Evolutionary conservation across 257 asterid species (phyloP), one percentile per base, ranked within the genome.

Genomic region (Catharanthus roseus): DNA sequence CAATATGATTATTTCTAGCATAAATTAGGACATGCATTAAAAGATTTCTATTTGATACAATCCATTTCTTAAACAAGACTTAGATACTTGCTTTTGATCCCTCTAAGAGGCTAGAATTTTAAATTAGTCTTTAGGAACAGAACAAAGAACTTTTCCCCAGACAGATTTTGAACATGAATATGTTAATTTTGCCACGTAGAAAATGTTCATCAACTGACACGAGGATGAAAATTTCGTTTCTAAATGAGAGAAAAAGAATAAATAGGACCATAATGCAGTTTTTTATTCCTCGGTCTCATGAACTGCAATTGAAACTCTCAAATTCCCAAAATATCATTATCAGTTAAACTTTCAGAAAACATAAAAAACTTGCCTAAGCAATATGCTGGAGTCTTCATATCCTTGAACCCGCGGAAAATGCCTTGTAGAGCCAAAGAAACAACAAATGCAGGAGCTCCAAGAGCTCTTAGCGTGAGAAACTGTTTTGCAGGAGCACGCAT

Each of bases 371-470:
- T 79, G 86, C 98, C 97, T 91, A 93, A 78, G 81, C 96, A 93
- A 82, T 77, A 79, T 13, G 89, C 90, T 41, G 99, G 99, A 72
- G 97, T 93, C 79, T 85, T 90, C 5, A 90, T 93, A 84, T 93
- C 98, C 90, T 89, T 93, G 79, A 93, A 88, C 69, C 99, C 99
- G 41, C 99, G 96, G 76, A 91, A 93, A 85, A 93, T 79, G 77
- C 99, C 99, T 86, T 89, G 99, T 77, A 93, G 91, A 67, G 99
- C 96, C 91, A 93, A 85, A 61, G 97, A 91, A 77, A 85, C 92
- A 75, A 93, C 99, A 88, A 81, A 85, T 54, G 99, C 97, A 76
- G 99, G 99, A 80, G 97, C 96, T 63, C 97, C 97, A 77, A 93
- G 72, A 75, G 99, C 96, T 85, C 99, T 86, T 67, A 93, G 78